Base-by-base conservation (phyloP, 2,329 filamentous ascomycete species). In the Arthrinium phaeospermum region DNA sequence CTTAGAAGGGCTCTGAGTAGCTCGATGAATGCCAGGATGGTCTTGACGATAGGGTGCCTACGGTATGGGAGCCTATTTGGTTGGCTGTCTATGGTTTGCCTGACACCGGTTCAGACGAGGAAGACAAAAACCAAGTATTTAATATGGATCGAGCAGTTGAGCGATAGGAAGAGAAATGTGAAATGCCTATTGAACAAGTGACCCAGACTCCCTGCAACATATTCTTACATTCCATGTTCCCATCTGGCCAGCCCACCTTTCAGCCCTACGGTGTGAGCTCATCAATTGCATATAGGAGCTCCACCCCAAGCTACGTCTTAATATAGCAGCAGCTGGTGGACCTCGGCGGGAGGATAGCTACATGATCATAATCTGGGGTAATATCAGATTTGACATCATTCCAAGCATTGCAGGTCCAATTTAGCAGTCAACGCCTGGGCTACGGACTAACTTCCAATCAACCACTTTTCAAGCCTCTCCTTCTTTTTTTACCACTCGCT, bases 281-380 rank as follows among this genome's bases (percentile, higher is more conserved):
- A 64, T 41, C 57, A 41, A 64, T 64, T 37, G 14, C 57, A 64
- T 64, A 64, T 64, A 64, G 19, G 3, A 64, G 57, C 57, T 64
- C 57, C 57, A 64, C 57, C 57, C 57, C 57, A 41, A 41, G 57
- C 57, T n/a, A 14, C 19, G 3, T 41, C 57, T 37, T n/a, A 64
- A 41, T 64, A 64, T 64, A 64, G 37, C 10, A 41, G 37, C 37
- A 41, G 57, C 19, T 41, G 34, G 57, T 64, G 57, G 57, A 22
- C 57, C 57, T 64, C 19, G 30, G 34, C 19, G 30, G 34, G 34
- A 64, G 57, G 57, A 41, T 64, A 64, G 57, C 57, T 64, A 37
- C 19, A n/a, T 57, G 5, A 47, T 10, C 30, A 41, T 41, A 64
- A 41, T 64, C 34, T 22, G 57, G 57, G 57, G 34, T 64, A 64